These are phyloP conservation scores for Fomitopsis serialis DNA, from an alignment of 768 basidiomycete species.

Conservation along the genomic window DNA sequence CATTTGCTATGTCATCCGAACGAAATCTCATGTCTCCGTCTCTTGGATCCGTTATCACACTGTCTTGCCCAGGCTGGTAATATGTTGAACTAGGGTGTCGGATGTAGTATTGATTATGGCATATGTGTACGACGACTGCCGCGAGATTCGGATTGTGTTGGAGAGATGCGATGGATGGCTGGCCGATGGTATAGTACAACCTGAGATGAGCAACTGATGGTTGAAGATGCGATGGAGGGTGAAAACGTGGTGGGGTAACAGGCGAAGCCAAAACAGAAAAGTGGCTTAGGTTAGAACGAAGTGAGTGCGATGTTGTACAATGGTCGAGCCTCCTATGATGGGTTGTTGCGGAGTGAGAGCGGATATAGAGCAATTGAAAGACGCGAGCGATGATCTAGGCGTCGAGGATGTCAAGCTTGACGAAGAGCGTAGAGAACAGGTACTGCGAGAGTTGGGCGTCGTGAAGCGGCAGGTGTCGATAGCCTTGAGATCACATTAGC, in stretches of 20 bases:
- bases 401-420: conserved; percentile 50
- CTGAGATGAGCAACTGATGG: too few relatives aligned
- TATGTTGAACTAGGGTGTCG: neutral
- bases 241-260: too few relatives aligned
- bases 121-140: neutral
- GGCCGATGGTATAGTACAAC: too few relatives aligned
- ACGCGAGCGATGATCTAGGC: conserved; percentile 5
- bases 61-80: neutral
- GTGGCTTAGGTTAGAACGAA: neutral
- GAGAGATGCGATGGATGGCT: neutral
- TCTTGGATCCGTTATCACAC: neutral
- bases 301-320: neutral
- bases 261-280: too few relatives aligned
- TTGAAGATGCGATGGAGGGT: too few relatives aligned
- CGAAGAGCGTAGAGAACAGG: conserved; percentile 91
- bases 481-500: conserved; percentile 44
- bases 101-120: neutral
- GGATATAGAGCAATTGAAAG: neutral
- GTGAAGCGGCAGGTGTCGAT: conserved; percentile 84
- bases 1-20: neutral
- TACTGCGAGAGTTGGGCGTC: conserved; percentile 85
- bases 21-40: neutral
- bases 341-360: neutral
- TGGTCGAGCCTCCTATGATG: neutral
- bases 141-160: neutral